Percentiles rank a stretch among this genome's conserved stretches.
phyloP scores from a whole-genome alignment of 306 rosid genomes.

The Pyrus pyrifolia region DNA sequence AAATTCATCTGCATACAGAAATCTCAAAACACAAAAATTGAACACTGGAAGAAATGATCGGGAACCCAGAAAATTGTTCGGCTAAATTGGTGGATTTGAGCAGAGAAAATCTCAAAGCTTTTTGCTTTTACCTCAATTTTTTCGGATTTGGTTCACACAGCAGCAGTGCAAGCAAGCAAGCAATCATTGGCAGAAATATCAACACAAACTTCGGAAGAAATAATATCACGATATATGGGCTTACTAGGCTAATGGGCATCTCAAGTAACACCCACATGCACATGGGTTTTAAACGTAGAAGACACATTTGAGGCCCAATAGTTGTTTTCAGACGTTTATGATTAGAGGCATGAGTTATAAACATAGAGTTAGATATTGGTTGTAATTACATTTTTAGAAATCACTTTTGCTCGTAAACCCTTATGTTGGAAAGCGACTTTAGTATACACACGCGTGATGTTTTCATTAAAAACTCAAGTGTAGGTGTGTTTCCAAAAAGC shows the following conservation, averaged over 20 bases:
- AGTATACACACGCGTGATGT: too few species aligned
- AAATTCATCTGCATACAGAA: constrained; percentile 30
- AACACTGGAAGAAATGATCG: neutral
- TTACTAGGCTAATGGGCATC: neutral
- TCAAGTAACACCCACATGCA: neutral
- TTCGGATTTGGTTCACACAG: neutral
- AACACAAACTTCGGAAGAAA: too few species aligned
- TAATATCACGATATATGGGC: neutral
- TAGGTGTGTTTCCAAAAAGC: too few species aligned
- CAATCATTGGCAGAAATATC: neutral
- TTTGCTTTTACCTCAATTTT: neutral
- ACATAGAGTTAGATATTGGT: too few species aligned
- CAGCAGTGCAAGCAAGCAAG: neutral
- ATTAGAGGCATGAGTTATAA: too few species aligned
- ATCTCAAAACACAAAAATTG: neutral
- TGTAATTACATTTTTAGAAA: too few species aligned
- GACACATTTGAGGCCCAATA: neutral
- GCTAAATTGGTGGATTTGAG: neutral
- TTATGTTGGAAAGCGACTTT: too few species aligned
- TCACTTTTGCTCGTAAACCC: too few species aligned
- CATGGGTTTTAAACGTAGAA: neutral
- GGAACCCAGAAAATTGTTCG: neutral
- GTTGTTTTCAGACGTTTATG: neutral
- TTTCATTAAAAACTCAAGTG: too few species aligned
- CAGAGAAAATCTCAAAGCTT: too few species aligned